Base-by-base conservation (phyloP, 2,329 filamentous ascomycete genomes). In the Incumbomyces delicatus region DNA sequence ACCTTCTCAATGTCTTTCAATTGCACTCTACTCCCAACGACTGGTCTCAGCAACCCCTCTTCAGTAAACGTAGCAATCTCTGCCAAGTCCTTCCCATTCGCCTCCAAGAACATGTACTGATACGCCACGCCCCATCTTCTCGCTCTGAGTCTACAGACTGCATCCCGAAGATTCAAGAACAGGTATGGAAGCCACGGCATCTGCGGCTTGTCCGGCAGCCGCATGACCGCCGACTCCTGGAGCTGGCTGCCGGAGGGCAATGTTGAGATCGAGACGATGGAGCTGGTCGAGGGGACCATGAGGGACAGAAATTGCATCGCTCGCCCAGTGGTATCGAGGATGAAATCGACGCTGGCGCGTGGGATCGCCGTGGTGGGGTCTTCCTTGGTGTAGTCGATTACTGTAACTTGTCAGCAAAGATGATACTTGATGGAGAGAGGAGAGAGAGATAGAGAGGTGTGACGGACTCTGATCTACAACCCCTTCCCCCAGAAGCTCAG, bases 311-410 rank as follows among this genome's bases (percentile, higher is more conserved):
- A 65, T 2, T 59, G 52, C 40, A 75, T 57, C 3, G 67, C 58
- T 11, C 53, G 50, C 50, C 63, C 66, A 33, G 70, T 66, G 17
- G 75, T 76, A 56, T 74, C 75, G 41, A 71, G 65, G 20, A 72
- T 64, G 44, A 77, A 67, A 52, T 78, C 75, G 2, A 77, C 67
- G 14, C 61, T 69, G 18, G 66, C 68, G 2, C 54, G 56, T 2
- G 66, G 61, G 1, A 76, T 64, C 13, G 47, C 58, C 5, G 63
- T 49, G 29, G 58, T 53, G 2, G 74, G 57, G 4, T 67, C 60
- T 29, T 65, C 56, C 36, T 60, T 68, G 46, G 63, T 68, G 58
- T 78, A 78, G 55, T 78, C 74, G 49, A 76, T 61, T 20, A 77
- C 58, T 62, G 22, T 8, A 16, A 17, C 44, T 22, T 44, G 45